Evolutionary conservation across 768 basidiomycete species (phyloP).

Genomic region (Xerocomellus chrysenteron): DNA sequence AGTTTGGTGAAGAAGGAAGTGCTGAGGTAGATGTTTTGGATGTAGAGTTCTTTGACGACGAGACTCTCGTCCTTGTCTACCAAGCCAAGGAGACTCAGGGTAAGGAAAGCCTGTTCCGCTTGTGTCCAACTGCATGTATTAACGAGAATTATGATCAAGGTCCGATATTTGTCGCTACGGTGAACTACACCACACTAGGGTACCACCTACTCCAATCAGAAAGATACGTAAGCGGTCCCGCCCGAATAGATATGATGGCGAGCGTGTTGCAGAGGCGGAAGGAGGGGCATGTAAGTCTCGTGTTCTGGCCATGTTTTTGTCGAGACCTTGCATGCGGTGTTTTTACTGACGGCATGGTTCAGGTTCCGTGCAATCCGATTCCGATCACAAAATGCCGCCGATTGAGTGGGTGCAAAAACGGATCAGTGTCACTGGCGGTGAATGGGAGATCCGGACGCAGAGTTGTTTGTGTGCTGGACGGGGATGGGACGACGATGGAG

Average conservation of each 20-base stretch:
- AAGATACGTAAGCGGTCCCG: constrained; percentile 51
- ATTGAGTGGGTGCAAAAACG: constrained; percentile 51
- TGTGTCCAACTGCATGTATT: constrained; percentile 20
- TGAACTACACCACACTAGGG: constrained; percentile 58
- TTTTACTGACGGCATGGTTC: constrained; percentile 32
- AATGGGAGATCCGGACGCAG: constrained; percentile 75
- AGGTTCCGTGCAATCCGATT: constrained; percentile 51
- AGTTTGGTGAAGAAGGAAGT: constrained; percentile 32
- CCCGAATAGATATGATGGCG: constrained; percentile 67
- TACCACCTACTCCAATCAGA: constrained; percentile 53
- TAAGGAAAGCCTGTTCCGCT: constrained; percentile 36
- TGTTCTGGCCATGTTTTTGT: constrained; percentile 31
- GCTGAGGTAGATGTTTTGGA: constrained; percentile 56
- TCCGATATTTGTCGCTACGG: constrained; percentile 58
- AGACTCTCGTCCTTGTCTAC: constrained; percentile 63
- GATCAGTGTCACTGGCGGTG: constrained; percentile 59
- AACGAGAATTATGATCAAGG: constrained; percentile 41
- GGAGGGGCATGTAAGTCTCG: constrained; percentile 60
- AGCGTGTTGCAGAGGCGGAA: constrained; percentile 55
- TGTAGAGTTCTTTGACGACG: constrained; percentile 79
- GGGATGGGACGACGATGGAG: constrained; percentile 62
- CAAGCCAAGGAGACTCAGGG: constrained; percentile 47
- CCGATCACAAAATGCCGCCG: constrained; percentile 58
- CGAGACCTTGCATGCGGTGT: constrained; percentile 30
- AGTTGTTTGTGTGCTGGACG: constrained; percentile 73